phyloP scores from a whole-genome alignment of 2,329 filamentous ascomycete species.

The Pseudogymnoascus sp. region DNA sequence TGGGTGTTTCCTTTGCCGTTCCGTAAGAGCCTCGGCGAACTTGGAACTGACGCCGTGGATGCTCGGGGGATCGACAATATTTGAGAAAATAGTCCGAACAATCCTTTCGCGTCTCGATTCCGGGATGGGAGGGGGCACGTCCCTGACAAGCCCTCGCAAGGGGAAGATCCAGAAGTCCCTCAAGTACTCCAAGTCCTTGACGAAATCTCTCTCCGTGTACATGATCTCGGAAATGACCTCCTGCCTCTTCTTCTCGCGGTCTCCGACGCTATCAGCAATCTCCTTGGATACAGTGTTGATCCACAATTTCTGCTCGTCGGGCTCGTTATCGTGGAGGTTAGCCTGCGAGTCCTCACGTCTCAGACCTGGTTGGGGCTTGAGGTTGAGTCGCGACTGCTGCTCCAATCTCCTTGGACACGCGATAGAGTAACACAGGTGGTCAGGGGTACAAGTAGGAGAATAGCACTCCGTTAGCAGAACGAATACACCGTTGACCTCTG shows the following conservation, averaged over 20 bases:
- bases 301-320: slow-evolving; percentile 96
- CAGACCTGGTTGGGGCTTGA: slow-evolving; percentile 85
- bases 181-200: slow-evolving; percentile 96
- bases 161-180: slow-evolving; percentile 98
- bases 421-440: slow-evolving; percentile 96
- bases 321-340: slow-evolving; percentile 79
- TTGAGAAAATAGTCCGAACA: slow-evolving; percentile 90
- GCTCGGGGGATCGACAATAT: slow-evolving; percentile 74
- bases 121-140: slow-evolving; percentile 72
- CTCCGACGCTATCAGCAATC: slow-evolving; percentile 79
- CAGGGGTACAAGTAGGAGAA: slow-evolving; percentile 90
- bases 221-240: slow-evolving; percentile 97
- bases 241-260: slow-evolving; percentile 93
- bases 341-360: slow-evolving; percentile 55
- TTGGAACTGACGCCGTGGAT: slow-evolving; percentile 87
- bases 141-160: slow-evolving; percentile 62
- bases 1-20: slow-evolving; percentile 81
- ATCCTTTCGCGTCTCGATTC: slow-evolving; percentile 81
- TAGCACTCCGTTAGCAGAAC: slow-evolving; percentile 95
- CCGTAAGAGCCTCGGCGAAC: slow-evolving; percentile 80
- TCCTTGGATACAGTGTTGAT: slow-evolving; percentile 98
- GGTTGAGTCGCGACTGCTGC: slow-evolving; percentile 87
- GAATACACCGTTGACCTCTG: slow-evolving; percentile 85
- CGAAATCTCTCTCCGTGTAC: slow-evolving; percentile 97
- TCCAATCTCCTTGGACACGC: slow-evolving; percentile 89